These are phyloP conservation scores for Aspergillus panamensis DNA, from an alignment of 495 filamentous ascomycete genomes.

Conservation along the genomic window DNA sequence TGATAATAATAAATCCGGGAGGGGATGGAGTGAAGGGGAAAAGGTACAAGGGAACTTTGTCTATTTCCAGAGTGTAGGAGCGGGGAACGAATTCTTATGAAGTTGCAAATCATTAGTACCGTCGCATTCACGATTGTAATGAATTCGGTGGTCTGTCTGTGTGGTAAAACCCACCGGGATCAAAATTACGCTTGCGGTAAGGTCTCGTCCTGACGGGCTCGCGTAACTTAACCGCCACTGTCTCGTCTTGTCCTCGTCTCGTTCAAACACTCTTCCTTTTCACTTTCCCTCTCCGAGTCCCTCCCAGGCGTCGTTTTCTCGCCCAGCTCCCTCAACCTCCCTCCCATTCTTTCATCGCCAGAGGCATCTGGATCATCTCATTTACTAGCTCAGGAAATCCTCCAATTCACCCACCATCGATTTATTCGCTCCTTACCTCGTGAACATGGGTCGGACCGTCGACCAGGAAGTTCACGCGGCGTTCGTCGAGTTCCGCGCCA, in stretches of 20 bases:
- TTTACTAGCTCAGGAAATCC: constrained; percentile 5
- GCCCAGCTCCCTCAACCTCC: constrained; percentile 15
- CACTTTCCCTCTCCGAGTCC: constrained; percentile 18
- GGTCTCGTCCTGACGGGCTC: constrained; percentile 24
- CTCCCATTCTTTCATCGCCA: constrained; percentile 10
- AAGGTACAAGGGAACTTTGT: too few relatives aligned
- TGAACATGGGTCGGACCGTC: constrained; percentile 54
- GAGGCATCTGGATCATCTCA: constrained; percentile 14
- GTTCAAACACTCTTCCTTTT: constrained; percentile 22
- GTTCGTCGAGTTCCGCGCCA: constrained; percentile 58
- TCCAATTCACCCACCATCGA: constrained; percentile 25
- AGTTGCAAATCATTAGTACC: too few relatives aligned
- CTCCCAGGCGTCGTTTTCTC: constrained; percentile 20
- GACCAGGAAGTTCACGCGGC: constrained; percentile 57
- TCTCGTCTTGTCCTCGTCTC: constrained; percentile 28
- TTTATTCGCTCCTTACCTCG: constrained; percentile 26
- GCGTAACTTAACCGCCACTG: constrained; percentile 33
- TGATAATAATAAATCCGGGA: background rate
- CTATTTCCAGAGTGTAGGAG: background rate
- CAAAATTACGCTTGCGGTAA: constrained; percentile 22
- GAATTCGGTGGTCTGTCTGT: background rate
- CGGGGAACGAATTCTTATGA: background rate
- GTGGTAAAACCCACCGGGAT: constrained; percentile 10
- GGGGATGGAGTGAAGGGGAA: background rate
- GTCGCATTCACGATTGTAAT: constrained; percentile 1